Conservation (phyloP, 2,329 filamentous ascomycete species). For the Cordyceps cateniannulata region DNA sequence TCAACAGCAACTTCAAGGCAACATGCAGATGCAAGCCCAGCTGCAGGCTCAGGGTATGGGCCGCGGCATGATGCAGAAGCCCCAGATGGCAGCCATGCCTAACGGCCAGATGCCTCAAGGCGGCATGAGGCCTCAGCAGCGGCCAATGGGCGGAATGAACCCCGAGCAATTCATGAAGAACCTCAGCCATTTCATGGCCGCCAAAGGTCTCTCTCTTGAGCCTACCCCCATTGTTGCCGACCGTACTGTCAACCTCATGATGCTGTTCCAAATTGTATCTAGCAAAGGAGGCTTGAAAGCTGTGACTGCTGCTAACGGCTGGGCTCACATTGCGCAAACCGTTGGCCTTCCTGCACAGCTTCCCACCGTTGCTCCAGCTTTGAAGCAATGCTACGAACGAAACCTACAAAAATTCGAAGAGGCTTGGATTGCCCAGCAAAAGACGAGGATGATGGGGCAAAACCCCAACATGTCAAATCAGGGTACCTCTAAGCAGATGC, state of each 20-base stretch:
- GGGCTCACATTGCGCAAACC: constrained; percentile 64
- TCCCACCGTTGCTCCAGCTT: constrained; percentile 60
- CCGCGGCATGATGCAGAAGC: constrained; percentile 48
- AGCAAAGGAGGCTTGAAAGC: constrained; percentile 73
- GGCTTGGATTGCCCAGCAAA: constrained; percentile 52
- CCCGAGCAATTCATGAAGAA: constrained; percentile 71
- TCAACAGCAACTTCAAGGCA: constrained; percentile 63
- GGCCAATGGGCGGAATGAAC: constrained; percentile 37
- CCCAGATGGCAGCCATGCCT: constrained; percentile 31
- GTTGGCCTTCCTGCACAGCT: constrained; percentile 58
- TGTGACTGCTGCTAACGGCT: constrained; percentile 63
- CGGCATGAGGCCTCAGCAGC: constrained; percentile 44
- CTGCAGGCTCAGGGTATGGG: constrained; percentile 43
- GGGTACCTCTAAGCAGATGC: constrained; percentile 26
- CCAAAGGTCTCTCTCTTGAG: constrained; percentile 67
- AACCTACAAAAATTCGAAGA: constrained; percentile 75
- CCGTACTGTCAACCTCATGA: constrained; percentile 65
- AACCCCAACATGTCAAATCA: constrained; percentile 30
- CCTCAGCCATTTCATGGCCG: constrained; percentile 69
- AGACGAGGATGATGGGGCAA: constrained; percentile 46
- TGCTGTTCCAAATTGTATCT: constrained; percentile 67
- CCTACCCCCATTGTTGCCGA: constrained; percentile 67
- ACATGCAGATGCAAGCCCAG: constrained; percentile 44
- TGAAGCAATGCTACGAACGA: constrained; percentile 68
- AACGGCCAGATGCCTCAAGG: constrained; percentile 34